A percentile compares a stretch with the other conserved stretches of the same genome.
Evolutionary conservation across 2,329 filamentous ascomycete species (phyloP).

Genomic region (Fusarium illudens): DNA sequence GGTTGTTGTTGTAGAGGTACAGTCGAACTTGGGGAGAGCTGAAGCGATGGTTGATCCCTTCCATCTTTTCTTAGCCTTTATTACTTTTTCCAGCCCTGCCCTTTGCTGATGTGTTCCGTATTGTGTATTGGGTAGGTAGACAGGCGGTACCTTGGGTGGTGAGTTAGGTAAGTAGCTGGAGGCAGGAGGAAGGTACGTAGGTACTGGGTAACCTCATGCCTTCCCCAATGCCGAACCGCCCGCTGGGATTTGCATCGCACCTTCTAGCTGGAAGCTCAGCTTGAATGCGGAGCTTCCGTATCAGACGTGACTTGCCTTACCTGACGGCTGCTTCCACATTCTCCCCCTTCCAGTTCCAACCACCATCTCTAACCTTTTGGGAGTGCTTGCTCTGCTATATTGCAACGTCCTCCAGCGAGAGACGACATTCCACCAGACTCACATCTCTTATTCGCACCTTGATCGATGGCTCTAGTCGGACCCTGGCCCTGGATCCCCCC

Average conservation of each 20-base stretch:
- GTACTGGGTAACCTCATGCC: not conserved
- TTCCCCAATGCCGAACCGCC: slow-evolving; percentile 6
- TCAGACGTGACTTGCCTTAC: not conserved
- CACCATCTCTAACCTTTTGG: not conserved
- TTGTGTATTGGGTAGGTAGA: not conserved
- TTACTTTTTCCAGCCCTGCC: not conserved
- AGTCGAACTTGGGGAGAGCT: not conserved
- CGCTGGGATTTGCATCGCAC: not conserved
- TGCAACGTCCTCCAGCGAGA: not conserved
- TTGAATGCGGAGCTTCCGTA: slow-evolving; percentile 21
- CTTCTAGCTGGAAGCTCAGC: slow-evolving; percentile 7
- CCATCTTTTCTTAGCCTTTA: slow-evolving; percentile 1
- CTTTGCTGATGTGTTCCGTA: not conserved
- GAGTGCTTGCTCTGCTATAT: not conserved
- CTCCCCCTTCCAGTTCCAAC: slow-evolving; percentile 2
- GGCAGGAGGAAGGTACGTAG: too few species aligned
- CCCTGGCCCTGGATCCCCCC: slow-evolving; percentile 21
- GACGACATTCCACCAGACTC: slow-evolving; percentile 2
- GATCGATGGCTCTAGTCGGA: slow-evolving; percentile 21
- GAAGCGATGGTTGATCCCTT: slow-evolving; percentile 28
- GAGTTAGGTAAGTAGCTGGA: not conserved
- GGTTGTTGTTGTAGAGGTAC: not conserved
- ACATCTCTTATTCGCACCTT: not conserved
- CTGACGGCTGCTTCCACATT: not conserved
- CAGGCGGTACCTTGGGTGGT: not conserved